These are phyloP conservation scores for Pichiaceae sp. DNA, from an alignment of 1,139 yeast genomes.

Conservation along the genomic window DNA sequence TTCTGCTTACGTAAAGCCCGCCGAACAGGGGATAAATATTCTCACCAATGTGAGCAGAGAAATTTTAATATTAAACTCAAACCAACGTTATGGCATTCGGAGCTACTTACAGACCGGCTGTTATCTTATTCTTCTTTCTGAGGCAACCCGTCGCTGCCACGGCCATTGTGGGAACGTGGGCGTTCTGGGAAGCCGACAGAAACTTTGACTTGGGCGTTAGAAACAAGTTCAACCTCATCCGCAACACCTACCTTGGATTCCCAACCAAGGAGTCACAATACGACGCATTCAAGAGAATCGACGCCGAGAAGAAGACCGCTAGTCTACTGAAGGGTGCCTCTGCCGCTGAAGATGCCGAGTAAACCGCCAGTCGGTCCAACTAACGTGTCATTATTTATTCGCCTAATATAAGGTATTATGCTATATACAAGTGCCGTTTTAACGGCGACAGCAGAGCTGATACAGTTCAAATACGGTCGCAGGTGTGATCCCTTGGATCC, in stretches of 20 bases:
- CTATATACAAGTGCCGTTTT: background rate
- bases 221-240: constrained; percentile 16
- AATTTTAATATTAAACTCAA: background rate
- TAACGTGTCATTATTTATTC: background rate
- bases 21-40: background rate
- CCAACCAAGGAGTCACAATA: constrained; percentile 22
- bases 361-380: background rate
- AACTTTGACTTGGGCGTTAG: constrained; percentile 22
- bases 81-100: constrained; percentile 15
- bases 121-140: constrained; percentile 24
- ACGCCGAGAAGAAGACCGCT: constrained; percentile 19
- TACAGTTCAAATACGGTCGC: constrained; percentile 68
- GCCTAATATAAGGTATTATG: background rate
- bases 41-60: background rate
- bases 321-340: too few species aligned
- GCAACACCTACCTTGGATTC: constrained; percentile 22
- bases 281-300: constrained; percentile 22
- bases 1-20: background rate
- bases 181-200: constrained; percentile 27
- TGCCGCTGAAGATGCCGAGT: constrained; percentile 6
- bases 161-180: constrained; percentile 20
- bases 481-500: constrained; percentile 93
- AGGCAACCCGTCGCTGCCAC: constrained; percentile 29
- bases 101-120: constrained; percentile 26
- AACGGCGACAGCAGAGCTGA: constrained; percentile 17